Evolutionary conservation across 2,329 filamentous ascomycete species (phyloP).

Genomic region (Fusarium cicatricum): DNA sequence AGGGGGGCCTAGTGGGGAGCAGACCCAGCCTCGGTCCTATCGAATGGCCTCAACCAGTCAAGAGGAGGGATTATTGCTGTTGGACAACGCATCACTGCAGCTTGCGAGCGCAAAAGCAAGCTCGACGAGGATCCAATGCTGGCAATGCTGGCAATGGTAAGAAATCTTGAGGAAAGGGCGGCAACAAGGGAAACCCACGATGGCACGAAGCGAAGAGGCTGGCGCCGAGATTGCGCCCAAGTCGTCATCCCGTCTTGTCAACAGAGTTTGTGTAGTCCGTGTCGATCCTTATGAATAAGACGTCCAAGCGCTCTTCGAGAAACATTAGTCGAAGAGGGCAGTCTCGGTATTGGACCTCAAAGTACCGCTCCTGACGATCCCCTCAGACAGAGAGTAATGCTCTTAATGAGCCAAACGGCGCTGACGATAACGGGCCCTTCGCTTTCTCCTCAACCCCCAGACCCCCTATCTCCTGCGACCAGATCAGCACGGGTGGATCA

Average conservation of each 20-base stretch:
- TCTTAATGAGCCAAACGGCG: conserved; percentile 17
- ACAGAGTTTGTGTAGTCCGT: conserved; percentile 27
- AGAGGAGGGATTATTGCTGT: conserved; percentile 55
- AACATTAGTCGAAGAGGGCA: conserved; percentile 17
- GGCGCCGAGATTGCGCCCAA: conserved; percentile 37
- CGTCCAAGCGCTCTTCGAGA: conserved; percentile 27
- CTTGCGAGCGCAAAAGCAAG: conserved; percentile 40
- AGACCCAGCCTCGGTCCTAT: conserved; percentile 54
- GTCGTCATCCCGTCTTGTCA: conserved; percentile 29
- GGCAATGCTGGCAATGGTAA: too few relatives aligned
- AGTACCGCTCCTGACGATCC: conserved; percentile 31
- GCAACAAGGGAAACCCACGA: not conserved
- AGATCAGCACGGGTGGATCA: conserved; percentile 40
- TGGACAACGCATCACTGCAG: conserved; percentile 57
- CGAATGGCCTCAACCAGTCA: conserved; percentile 46
- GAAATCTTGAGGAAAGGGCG: conserved; percentile 18
- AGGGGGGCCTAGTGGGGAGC: conserved; percentile 49
- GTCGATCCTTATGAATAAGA: conserved; percentile 36
- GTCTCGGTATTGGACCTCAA: conserved; percentile 20
- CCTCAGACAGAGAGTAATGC: conserved; percentile 13
- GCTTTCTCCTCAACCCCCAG: conserved; percentile 26
- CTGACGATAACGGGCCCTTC: conserved; percentile 5
- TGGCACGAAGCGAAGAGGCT: conserved; percentile 18
- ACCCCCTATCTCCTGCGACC: conserved; percentile 28
- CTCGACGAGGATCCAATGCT: conserved; percentile 19